A percentile compares a stretch with the other conserved stretches of the same genome.
phyloP scores from a whole-genome alignment of 352 stramenopile species.

The Phytophthora meadii region DNA sequence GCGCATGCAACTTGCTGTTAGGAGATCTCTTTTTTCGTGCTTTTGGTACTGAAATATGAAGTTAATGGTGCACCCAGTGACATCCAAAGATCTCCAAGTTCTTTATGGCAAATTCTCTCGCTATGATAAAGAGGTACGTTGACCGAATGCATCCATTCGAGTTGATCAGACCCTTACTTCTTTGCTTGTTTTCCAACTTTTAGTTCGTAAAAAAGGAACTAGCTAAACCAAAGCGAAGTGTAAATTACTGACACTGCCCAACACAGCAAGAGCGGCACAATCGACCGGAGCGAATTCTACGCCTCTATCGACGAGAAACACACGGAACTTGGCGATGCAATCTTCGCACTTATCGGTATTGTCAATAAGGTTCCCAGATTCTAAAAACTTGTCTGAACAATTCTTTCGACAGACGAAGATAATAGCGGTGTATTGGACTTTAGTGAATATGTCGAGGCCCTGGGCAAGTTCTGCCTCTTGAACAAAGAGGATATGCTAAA shows the following conservation, averaged over 20 bases:
- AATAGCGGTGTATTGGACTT: slow-evolving; percentile 78
- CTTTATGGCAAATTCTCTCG: slow-evolving; percentile 67
- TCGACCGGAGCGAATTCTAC: slow-evolving; percentile 77
- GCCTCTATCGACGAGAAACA: slow-evolving; percentile 72
- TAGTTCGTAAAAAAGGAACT: background rate
- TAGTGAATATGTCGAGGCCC: slow-evolving; percentile 77
- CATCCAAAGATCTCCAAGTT: slow-evolving; percentile 56
- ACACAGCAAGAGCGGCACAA: slow-evolving; percentile 69
- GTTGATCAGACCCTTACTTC: background rate
- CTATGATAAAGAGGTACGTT: slow-evolving; percentile 69
- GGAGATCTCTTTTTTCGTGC: background rate
- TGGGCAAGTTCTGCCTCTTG: slow-evolving; percentile 79
- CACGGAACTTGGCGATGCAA: slow-evolving; percentile 74
- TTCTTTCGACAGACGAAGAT: slow-evolving; percentile 54
- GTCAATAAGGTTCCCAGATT: background rate
- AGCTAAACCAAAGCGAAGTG: background rate
- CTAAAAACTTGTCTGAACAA: too few species aligned
- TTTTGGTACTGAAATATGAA: background rate
- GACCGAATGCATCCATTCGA: too few species aligned
- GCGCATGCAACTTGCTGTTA: background rate
- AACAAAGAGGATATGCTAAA: slow-evolving; percentile 82
- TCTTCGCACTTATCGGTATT: slow-evolving; percentile 73
- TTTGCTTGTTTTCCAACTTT: background rate
- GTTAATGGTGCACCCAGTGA: slow-evolving; percentile 29
- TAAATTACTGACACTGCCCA: slow-evolving; percentile 1